Evolutionary conservation across 2,329 filamentous ascomycete genomes (phyloP).

Genomic region (Sphaerulina vaccinii): DNA sequence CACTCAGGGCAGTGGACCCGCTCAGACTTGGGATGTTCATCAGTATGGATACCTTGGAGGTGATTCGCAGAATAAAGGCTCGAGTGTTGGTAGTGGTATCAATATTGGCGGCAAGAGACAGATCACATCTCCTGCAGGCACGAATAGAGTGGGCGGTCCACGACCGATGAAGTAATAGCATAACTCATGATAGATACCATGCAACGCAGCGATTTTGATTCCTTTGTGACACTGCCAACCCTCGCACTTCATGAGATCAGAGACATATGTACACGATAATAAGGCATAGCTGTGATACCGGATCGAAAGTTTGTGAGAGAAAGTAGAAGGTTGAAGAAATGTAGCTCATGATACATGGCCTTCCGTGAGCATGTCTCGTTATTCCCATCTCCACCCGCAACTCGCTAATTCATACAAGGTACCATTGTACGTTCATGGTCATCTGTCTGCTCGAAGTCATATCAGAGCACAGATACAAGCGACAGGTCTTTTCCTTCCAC

Average conservation of each 20-base stretch:
- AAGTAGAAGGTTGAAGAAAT: background rate
- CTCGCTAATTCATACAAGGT: constrained; percentile 11
- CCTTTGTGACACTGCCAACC: too few species aligned
- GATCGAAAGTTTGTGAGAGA: too few species aligned
- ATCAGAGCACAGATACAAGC: background rate
- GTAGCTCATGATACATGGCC: background rate
- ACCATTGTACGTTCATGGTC: background rate
- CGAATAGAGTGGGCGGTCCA: constrained; percentile 63
- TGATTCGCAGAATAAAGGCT: constrained; percentile 67
- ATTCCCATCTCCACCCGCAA: background rate
- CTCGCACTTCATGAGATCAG: too few species aligned
- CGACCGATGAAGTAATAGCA: constrained; percentile 57
- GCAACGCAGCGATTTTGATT: constrained; percentile 3
- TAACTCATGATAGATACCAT: constrained; percentile 10
- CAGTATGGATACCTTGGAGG: constrained; percentile 77
- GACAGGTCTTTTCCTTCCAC: background rate
- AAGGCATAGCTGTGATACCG: too few species aligned
- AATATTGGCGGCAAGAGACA: constrained; percentile 67
- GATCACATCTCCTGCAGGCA: constrained; percentile 46
- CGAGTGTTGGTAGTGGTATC: constrained; percentile 59
- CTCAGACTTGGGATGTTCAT: constrained; percentile 71
- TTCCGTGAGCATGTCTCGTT: background rate
- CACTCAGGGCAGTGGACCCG: constrained; percentile 65
- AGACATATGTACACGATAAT: too few species aligned
- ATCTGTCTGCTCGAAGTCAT: background rate